Evolutionary conservation across 2,329 filamentous ascomycete genomes (phyloP).

Genomic region (Colletotrichum sp.): DNA sequence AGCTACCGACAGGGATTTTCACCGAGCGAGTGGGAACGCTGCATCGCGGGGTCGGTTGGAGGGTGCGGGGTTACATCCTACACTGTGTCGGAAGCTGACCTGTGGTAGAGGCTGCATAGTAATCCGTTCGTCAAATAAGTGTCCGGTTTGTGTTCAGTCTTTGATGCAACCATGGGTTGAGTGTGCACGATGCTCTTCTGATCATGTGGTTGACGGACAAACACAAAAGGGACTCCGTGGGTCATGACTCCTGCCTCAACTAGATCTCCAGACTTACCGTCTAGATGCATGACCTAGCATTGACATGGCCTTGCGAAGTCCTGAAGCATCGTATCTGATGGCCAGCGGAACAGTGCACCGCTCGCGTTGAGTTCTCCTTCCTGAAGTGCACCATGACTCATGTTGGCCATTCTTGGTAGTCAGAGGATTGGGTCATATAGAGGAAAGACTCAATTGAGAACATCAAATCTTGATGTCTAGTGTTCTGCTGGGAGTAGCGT

Average conservation of each 20-base stretch:
- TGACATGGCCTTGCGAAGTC: not conserved
- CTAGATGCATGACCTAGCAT: not conserved
- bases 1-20: constrained; percentile 8
- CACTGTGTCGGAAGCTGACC: constrained; percentile 10
- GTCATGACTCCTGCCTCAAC: not conserved
- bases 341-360: not conserved
- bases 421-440: not conserved
- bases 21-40: constrained; percentile 12
- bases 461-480: not conserved
- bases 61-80: constrained; percentile 11
- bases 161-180: not conserved
- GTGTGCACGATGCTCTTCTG: not conserved
- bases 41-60: constrained; percentile 19
- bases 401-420: not conserved
- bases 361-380: not conserved
- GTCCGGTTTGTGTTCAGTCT: not conserved
- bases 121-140: not conserved
- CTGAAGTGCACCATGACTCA: not conserved
- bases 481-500: not conserved
- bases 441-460: not conserved
- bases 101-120: not conserved
- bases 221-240: not conserved
- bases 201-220: not conserved
- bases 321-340: not conserved
- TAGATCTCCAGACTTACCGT: not conserved